Percentiles rank a stretch among this genome's conserved stretches.
phyloP scores from a whole-genome alignment of 257 asterid species.

The Lithospermum erythrorhizon region DNA sequence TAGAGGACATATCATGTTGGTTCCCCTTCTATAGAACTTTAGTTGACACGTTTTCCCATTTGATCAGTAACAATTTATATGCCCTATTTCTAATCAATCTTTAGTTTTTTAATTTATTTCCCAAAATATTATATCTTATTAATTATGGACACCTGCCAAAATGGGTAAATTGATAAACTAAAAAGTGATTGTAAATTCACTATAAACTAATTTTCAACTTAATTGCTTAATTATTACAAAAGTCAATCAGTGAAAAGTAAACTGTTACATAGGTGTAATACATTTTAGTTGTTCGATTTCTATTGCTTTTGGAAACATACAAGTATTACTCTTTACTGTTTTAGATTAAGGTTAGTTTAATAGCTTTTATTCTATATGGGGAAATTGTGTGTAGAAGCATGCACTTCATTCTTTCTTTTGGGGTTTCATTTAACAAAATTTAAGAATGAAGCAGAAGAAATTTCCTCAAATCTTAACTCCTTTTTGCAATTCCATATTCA shows the following conservation, averaged over 20 bases:
- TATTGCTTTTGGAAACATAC: neutral
- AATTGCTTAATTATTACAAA: neutral
- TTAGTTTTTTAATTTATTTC: neutral
- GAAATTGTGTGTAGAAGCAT: neutral
- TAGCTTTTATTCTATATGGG: neutral
- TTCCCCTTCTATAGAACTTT: neutral
- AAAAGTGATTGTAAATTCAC: neutral
- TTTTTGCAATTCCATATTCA: conserved; percentile 18
- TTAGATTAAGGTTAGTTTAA: neutral
- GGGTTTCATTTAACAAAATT: neutral
- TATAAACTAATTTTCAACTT: neutral
- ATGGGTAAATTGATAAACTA: neutral
- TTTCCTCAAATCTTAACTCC: neutral
- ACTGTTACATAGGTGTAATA: too few relatives aligned
- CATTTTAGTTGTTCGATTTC: too few relatives aligned
- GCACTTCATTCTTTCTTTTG: neutral
- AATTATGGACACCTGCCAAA: neutral
- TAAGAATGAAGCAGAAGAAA: neutral
- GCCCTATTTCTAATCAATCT: too few relatives aligned
- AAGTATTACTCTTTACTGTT: neutral
- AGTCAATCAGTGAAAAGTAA: neutral
- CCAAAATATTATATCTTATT: neutral
- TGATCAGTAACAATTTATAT: neutral
- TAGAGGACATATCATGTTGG: neutral
- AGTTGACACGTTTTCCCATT: neutral